phyloP scores from a whole-genome alignment of 108 stramenopile genomes.

The Cyclostephanos tholiformis region DNA sequence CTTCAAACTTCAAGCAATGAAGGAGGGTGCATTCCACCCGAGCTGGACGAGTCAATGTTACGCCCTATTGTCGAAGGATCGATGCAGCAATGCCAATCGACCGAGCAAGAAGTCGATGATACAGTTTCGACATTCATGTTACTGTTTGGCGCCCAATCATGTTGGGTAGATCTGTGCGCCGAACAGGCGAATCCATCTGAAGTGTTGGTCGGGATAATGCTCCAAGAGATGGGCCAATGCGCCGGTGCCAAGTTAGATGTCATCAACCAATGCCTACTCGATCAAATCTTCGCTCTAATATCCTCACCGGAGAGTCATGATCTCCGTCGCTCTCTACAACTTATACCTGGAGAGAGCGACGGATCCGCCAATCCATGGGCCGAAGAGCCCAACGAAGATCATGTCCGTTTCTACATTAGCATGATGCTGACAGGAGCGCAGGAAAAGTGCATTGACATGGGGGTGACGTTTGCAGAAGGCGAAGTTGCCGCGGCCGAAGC shows the following conservation, averaged over 20 bases:
- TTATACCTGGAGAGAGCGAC: conserved; percentile 4
- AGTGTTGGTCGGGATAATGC: conserved; percentile 20
- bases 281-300: conserved; percentile 24
- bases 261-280: conserved; percentile 31
- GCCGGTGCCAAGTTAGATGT: conserved; percentile 17
- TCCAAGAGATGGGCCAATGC: conserved; percentile 30
- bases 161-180: conserved; percentile 42
- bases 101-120: conserved; percentile 32
- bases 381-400: conserved; percentile 7
- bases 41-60: conserved; percentile 30
- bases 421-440: conserved; percentile 24
- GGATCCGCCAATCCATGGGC: conserved; percentile 6
- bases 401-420: conserved; percentile 14
- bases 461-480: conserved; percentile 1
- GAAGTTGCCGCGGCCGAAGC: conserved; percentile 16
- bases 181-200: conserved; percentile 23
- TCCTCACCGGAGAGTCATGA: background rate
- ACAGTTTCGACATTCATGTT: conserved; percentile 6
- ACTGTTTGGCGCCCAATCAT: conserved; percentile 31
- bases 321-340: conserved; percentile 19
- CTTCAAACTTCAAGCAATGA: background rate
- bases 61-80: conserved; percentile 12
- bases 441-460: conserved; percentile 27
- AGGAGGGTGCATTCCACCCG: conserved; percentile 34
- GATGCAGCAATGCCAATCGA: conserved; percentile 20